Percentiles rank a stretch among this genome's conserved stretches.
phyloP scores from a whole-genome alignment of 169 alveolate species.

The Theileria orientalis region DNA sequence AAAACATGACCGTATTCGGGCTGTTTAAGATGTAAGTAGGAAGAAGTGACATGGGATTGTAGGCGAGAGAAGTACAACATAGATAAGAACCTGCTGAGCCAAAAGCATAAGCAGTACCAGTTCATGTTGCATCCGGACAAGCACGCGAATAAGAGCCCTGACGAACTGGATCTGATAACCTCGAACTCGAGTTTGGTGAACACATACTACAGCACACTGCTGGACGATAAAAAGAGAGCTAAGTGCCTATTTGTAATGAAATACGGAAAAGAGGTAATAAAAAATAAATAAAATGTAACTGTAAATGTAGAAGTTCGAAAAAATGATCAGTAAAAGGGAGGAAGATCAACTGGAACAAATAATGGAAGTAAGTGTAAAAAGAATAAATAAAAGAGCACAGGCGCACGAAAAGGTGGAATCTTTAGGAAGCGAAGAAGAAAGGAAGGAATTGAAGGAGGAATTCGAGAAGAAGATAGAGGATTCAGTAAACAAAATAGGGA shows the following conservation, averaged over 20 bases:
- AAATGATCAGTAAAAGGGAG: constrained; percentile 1
- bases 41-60: not conserved
- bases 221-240: constrained; percentile 59
- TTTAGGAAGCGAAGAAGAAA: constrained; percentile 14
- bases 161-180: constrained; percentile 44
- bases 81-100: constrained; percentile 34
- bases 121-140: constrained; percentile 51
- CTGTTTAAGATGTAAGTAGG: constrained; percentile 41
- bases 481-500: not conserved
- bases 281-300: not conserved
- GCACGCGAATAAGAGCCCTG: constrained; percentile 14
- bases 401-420: constrained; percentile 30
- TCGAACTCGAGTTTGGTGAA: constrained; percentile 43
- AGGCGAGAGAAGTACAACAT: constrained; percentile 24
- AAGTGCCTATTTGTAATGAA: constrained; percentile 26
- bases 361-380: constrained; percentile 36
- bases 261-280: constrained; percentile 44
- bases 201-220: constrained; percentile 13
- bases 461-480: constrained; percentile 2
- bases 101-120: constrained; percentile 40
- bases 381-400: constrained; percentile 6
- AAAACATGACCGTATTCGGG: constrained; percentile 8
- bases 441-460: constrained; percentile 1
- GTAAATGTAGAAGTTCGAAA: constrained; percentile 15
- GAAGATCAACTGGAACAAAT: no score